Evolutionary conservation across 768 basidiomycete species (phyloP).

Genomic region (Leccinum olivaceopallidum): DNA sequence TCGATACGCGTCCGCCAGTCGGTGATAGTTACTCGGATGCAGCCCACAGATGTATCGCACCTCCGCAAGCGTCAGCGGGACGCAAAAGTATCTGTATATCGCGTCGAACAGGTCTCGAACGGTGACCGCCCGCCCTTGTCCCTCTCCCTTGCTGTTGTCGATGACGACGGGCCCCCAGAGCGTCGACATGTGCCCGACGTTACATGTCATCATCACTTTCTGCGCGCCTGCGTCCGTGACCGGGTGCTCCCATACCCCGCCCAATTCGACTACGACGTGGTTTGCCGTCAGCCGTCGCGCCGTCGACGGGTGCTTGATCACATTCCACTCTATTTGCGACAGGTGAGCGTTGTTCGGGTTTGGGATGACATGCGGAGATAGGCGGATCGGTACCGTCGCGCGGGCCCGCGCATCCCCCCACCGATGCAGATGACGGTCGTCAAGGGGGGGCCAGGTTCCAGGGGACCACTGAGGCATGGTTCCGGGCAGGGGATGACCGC

Average conservation of each 20-base stretch:
- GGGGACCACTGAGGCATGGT: constrained; percentile 29
- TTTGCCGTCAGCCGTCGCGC: constrained; percentile 34
- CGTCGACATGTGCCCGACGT: constrained; percentile 23
- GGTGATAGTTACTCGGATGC: constrained; percentile 21
- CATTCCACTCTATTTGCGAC: constrained; percentile 39
- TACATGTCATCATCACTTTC: constrained; percentile 28
- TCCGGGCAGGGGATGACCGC: constrained; percentile 26
- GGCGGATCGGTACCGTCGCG: background rate
- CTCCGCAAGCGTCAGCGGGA: constrained; percentile 38
- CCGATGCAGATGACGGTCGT: constrained; percentile 10
- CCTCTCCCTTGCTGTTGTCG: constrained; percentile 21
- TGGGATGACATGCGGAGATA: constrained; percentile 21
- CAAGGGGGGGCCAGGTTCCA: constrained; percentile 30
- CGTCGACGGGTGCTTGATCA: constrained; percentile 32
- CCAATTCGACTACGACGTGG: constrained; percentile 24
- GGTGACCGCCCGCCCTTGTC: constrained; percentile 30
- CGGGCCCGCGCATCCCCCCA: background rate
- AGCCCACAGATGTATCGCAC: constrained; percentile 23
- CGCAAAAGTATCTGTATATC: constrained; percentile 50
- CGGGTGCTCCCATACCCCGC: constrained; percentile 13
- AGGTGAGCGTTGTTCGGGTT: constrained; percentile 33
- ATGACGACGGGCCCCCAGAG: constrained; percentile 54
- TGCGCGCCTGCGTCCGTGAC: constrained; percentile 25
- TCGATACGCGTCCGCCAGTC: constrained; percentile 24
- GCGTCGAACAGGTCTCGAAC: constrained; percentile 49